Evolutionary conservation across 2,329 filamentous ascomycete genomes (phyloP).

Genomic region (Penicillium italicum): DNA sequence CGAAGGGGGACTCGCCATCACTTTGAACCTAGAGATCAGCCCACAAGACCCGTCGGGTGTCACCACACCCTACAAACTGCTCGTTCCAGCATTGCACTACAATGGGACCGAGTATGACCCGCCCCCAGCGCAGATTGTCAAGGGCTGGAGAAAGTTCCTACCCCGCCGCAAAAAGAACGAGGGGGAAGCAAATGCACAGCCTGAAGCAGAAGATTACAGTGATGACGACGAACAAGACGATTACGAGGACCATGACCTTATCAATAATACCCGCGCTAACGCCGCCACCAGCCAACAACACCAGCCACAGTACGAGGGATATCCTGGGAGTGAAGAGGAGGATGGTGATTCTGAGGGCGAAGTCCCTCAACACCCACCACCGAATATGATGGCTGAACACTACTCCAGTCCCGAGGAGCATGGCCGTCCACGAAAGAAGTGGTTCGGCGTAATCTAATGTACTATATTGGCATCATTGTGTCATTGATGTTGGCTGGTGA

Average conservation of each 20-base stretch:
- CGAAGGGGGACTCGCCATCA: constrained; percentile 79
- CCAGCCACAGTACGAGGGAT: constrained; percentile 19
- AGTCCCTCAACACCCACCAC: constrained; percentile 16
- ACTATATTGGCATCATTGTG: constrained; percentile 14
- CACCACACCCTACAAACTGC: constrained; percentile 79
- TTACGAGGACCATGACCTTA: constrained; percentile 23
- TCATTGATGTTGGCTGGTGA: neutral
- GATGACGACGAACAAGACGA: constrained; percentile 24
- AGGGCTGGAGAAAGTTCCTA: constrained; percentile 42
- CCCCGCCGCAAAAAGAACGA: constrained; percentile 27
- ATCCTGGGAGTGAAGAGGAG: constrained; percentile 22
- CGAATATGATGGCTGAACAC: constrained; percentile 7
- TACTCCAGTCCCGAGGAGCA: constrained; percentile 6
- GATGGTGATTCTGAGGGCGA: constrained; percentile 15
- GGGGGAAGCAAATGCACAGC: neutral
- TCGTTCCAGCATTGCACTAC: constrained; percentile 71
- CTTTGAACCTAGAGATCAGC: constrained; percentile 84
- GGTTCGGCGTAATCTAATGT: constrained; percentile 29
- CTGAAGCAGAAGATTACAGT: constrained; percentile 15
- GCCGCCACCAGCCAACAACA: constrained; percentile 16
- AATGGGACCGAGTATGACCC: constrained; percentile 43
- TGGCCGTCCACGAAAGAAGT: constrained; percentile 30
- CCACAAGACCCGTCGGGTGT: constrained; percentile 80
- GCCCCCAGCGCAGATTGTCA: constrained; percentile 33
- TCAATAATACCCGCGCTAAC: constrained; percentile 26